Percentiles rank a stretch among this genome's conserved stretches.
Conservation (phyloP, 2,329 filamentous ascomycete genomes). For the Beauveria rudraprayagi region DNA sequence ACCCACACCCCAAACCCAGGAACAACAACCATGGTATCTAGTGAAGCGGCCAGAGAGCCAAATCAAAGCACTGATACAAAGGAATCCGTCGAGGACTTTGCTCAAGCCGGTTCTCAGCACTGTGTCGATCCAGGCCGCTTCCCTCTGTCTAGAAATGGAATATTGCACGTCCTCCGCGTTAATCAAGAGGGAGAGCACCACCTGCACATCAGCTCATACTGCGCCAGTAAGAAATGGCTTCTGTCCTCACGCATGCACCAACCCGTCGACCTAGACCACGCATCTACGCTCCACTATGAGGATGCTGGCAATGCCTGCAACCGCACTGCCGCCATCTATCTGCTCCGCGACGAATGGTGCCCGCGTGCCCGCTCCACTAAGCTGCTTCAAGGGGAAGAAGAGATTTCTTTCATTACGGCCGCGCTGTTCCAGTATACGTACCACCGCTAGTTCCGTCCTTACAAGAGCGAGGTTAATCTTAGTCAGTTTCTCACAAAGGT, state of each 20-base stretch:
- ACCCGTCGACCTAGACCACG: background rate
- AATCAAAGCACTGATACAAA: no score
- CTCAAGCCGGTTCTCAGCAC: no score
- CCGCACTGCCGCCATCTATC: conserved; percentile 1
- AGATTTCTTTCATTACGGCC: background rate
- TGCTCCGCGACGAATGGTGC: background rate
- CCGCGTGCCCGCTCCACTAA: background rate
- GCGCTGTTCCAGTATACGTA: background rate
- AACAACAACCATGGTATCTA: no score
- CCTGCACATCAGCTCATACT: background rate
- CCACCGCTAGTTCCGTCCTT: background rate
- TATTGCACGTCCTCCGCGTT: background rate
- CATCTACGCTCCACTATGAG: background rate
- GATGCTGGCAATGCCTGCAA: conserved; percentile 5
- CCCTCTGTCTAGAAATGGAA: background rate
- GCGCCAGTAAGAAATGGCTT: background rate
- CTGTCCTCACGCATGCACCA: background rate
- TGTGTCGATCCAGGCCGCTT: background rate
- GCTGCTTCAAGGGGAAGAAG: background rate
- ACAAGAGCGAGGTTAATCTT: conserved; percentile 5
- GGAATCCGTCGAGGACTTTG: no score
- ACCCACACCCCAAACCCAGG: no score
- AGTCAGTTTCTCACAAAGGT: conserved; percentile 8
- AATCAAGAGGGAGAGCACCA: background rate
- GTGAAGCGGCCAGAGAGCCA: no score